Conservation (phyloP, 345 rosid species). For the Abelmoschus esculentus region DNA sequence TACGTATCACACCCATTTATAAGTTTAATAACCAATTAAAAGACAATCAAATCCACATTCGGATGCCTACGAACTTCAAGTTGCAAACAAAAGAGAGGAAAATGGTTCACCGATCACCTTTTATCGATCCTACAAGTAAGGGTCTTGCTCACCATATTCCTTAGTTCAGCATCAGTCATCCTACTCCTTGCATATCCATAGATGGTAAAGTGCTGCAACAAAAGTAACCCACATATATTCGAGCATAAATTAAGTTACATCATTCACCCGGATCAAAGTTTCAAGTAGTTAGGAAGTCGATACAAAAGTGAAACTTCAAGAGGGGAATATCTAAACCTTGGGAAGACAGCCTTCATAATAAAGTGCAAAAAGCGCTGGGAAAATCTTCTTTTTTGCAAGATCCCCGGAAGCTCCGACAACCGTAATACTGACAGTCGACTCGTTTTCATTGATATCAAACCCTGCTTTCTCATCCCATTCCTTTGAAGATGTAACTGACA, state of each 20-base stretch:
- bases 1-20: background rate
- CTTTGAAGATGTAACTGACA: slow-evolving; percentile 34
- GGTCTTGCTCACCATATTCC: slow-evolving; percentile 93
- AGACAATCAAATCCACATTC: background rate
- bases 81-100: background rate
- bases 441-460: slow-evolving; percentile 35
- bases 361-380: slow-evolving; percentile 96
- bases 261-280: background rate
- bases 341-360: slow-evolving; percentile 94
- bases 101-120: slow-evolving; percentile 36
- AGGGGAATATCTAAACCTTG: slow-evolving; percentile 36
- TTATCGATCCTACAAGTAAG: slow-evolving; percentile 94
- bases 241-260: background rate
- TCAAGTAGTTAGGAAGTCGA: too few species aligned
- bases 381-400: slow-evolving; percentile 99
- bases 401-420: slow-evolving; percentile 99
- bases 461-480: slow-evolving; percentile 31
- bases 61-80: background rate
- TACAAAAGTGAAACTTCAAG: too few species aligned
- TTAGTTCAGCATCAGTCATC: slow-evolving; percentile 88
- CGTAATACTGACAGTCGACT: slow-evolving; percentile 77
- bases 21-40: slow-evolving; percentile 10
- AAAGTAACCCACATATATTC: slow-evolving; percentile 7
- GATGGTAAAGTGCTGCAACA: slow-evolving; percentile 76
- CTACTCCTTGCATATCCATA: slow-evolving; percentile 96